phyloP scores from a whole-genome alignment of 1,284 basidiomycete genomes.

The Austroboletus niveus region DNA sequence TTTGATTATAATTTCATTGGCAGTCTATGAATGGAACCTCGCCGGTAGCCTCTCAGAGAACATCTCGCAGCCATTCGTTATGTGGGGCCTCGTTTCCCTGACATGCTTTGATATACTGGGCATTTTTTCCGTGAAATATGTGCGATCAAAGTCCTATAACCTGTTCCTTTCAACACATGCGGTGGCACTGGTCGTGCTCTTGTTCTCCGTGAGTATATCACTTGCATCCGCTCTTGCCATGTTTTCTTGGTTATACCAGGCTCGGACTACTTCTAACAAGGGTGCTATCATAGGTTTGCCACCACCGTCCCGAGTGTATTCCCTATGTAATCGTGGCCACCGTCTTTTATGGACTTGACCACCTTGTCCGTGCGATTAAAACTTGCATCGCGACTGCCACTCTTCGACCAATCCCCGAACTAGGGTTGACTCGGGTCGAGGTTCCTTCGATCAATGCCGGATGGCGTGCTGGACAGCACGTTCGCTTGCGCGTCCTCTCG shows the following conservation, averaged over 20 bases:
- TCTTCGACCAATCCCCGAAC: constrained; percentile 54
- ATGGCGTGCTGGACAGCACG: constrained; percentile 83
- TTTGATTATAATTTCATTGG: neutral
- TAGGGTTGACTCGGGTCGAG: constrained; percentile 60
- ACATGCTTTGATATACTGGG: constrained; percentile 50
- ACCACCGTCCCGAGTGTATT: constrained; percentile 42
- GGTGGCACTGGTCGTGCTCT: constrained; percentile 40
- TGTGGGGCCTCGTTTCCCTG: constrained; percentile 54
- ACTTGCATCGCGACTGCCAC: constrained; percentile 61
- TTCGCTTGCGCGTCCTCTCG: constrained; percentile 69
- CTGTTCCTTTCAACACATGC: constrained; percentile 55
- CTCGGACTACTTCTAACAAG: constrained; percentile 5
- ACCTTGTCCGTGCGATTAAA: constrained; percentile 60
- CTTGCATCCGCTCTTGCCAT: neutral
- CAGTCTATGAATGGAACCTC: constrained; percentile 63
- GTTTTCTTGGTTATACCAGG: neutral
- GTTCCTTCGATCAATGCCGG: constrained; percentile 63
- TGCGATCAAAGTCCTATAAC: constrained; percentile 54
- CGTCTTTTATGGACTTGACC: constrained; percentile 65
- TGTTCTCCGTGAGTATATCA: constrained; percentile 47
- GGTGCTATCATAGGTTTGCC: constrained; percentile 35
- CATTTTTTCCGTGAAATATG: constrained; percentile 50
- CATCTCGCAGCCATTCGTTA: constrained; percentile 34
- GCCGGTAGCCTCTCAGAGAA: constrained; percentile 39
- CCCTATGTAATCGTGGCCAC: constrained; percentile 54